Evolutionary conservation across 1,284 basidiomycete species (phyloP).

Genomic region (Trametes polyzona): DNA sequence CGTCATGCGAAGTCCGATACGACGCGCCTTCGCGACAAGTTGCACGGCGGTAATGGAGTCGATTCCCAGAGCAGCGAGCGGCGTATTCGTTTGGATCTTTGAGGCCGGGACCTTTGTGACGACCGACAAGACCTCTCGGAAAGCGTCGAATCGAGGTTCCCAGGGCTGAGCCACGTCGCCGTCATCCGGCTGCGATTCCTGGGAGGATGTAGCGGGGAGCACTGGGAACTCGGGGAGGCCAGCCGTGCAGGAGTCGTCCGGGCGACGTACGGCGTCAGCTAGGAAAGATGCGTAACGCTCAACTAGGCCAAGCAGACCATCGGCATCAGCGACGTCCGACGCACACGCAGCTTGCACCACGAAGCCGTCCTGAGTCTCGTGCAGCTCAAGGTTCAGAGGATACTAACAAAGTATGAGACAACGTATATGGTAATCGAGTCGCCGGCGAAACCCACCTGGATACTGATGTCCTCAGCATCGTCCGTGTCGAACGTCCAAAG

Average conservation of each 20-base stretch:
- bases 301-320: constrained; percentile 32
- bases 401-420: constrained; percentile 39
- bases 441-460: constrained; percentile 40
- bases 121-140: constrained; percentile 31
- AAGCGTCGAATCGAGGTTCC: constrained; percentile 9
- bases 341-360: constrained; percentile 43
- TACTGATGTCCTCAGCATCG: constrained; percentile 39
- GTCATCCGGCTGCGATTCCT: not conserved
- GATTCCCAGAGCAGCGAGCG: constrained; percentile 48
- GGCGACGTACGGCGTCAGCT: constrained; percentile 32
- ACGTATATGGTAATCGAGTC: not conserved
- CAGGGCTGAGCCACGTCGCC: not conserved
- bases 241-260: constrained; percentile 24
- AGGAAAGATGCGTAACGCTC: constrained; percentile 36
- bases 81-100: constrained; percentile 37
- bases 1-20: constrained; percentile 40
- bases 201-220: not conserved
- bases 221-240: constrained; percentile 10
- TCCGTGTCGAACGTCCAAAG: constrained; percentile 43
- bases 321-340: constrained; percentile 34
- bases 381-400: constrained; percentile 49
- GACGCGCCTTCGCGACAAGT: constrained; percentile 40
- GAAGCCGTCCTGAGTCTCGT: constrained; percentile 40
- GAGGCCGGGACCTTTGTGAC: constrained; percentile 29
- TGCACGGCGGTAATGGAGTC: constrained; percentile 58